A percentile compares a stretch with the other conserved stretches of the same genome.
Conservation (phyloP, 495 filamentous ascomycete species). For the Penicillium herquei region DNA sequence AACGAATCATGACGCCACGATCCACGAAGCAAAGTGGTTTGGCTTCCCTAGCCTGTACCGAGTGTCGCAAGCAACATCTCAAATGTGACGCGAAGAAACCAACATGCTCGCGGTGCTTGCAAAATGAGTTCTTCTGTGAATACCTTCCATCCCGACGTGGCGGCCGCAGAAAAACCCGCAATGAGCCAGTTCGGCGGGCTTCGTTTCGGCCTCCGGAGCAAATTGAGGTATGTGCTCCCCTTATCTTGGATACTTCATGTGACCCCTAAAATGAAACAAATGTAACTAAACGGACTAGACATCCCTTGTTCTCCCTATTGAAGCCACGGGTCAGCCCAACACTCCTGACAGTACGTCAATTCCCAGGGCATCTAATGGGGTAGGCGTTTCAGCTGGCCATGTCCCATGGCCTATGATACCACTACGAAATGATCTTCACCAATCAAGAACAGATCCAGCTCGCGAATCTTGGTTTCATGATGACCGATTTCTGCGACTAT, state of each 20-base stretch:
- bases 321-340: constrained; percentile 9
- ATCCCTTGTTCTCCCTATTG: constrained; percentile 5
- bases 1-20: constrained; percentile 15
- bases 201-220: constrained; percentile 8
- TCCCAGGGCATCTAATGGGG: constrained; percentile 11
- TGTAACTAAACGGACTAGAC: neutral
- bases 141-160: constrained; percentile 42
- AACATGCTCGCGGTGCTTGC: constrained; percentile 35
- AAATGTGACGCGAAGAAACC: constrained; percentile 41
- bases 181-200: constrained; percentile 15
- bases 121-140: constrained; percentile 29
- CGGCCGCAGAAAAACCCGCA: constrained; percentile 32
- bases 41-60: constrained; percentile 39
- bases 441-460: constrained; percentile 9
- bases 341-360: constrained; percentile 20
- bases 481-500: constrained; percentile 34
- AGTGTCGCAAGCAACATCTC: constrained; percentile 44
- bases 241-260: neutral
- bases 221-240: constrained; percentile 11
- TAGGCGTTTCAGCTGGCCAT: constrained; percentile 13
- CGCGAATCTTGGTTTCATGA: constrained; percentile 26
- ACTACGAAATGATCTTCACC: constrained; percentile 9
- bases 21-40: constrained; percentile 24
- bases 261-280: too few species aligned
- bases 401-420: constrained; percentile 28